Base-by-base conservation (phyloP, 75 land plant species). In the Larix kaempferi region DNA sequence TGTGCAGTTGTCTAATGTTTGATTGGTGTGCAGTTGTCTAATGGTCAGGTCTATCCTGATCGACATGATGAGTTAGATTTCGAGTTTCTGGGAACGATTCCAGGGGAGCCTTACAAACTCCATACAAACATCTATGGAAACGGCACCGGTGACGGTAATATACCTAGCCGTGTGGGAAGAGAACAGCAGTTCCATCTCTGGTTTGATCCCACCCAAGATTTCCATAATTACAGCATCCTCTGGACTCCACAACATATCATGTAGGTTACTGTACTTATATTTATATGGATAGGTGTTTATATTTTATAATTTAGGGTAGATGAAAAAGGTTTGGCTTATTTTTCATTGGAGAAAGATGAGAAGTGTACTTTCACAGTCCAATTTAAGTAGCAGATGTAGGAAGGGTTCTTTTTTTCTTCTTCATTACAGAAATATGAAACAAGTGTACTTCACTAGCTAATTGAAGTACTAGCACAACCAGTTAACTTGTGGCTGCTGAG, bases 111-210 rank as follows among this genome's bases (percentile, higher is more conserved):
- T 23, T 60, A 60, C 62, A 60, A 21, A 60, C n/a, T 60, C 22
- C n/a, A 60, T 19, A 60, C 62, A 60, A 60, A 60, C 62, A 22
- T 60, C 62, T 60, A 60, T 2, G 86, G 82, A 14, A 78, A 85
- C 56, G 86, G 86, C n/a, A 83, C 74, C 25, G 79, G 77, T 12
- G 44, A 58, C 54, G 84, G 57, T 3, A 7, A 73, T 33, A 61
- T 44, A 3, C 71, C 71, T 2, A 37, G 37, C 21, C 44, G 35
- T 0, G 7, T 67, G 17, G 86, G 86, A 10, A 54, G 86, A 19
- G 86, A 85, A 76, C 80, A 85, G 57, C 77, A 81, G 29, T 78
- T 78, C 41, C 85, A 85, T 74, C 86, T 85, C 26, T 85, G 86
- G 86, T 85, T 85, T 66, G 86, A 85, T 41, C 86, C 86, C n/a